phyloP scores from a whole-genome alignment of 441 rosid genomes.

The Erodium moschatum region DNA sequence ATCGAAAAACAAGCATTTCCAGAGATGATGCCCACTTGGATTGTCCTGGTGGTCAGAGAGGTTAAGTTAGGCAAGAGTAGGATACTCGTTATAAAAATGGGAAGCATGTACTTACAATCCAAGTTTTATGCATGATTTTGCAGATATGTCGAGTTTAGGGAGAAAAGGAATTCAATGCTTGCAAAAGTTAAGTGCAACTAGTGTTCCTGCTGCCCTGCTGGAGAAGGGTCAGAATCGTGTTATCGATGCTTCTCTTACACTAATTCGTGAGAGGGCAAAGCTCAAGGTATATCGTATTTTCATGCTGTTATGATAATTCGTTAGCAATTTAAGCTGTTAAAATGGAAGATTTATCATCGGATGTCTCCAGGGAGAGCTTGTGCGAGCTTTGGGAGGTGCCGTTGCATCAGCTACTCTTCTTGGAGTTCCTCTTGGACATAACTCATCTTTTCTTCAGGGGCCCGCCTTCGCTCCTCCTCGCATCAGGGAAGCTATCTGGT shows the following conservation, averaged over 20 bases:
- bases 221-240: conserved; percentile 81
- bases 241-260: conserved; percentile 87
- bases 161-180: conserved; percentile 54
- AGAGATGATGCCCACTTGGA: too few relatives aligned
- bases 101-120: too few relatives aligned
- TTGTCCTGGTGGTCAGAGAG: too few relatives aligned
- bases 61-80: too few relatives aligned
- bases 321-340: not conserved
- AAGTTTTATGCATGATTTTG: not conserved
- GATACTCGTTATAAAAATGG: too few relatives aligned
- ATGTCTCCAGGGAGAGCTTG: conserved; percentile 70
- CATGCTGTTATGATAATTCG: not conserved
- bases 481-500: conserved; percentile 96
- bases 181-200: conserved; percentile 50
- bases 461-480: conserved; percentile 98
- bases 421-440: conserved; percentile 93
- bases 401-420: conserved; percentile 64
- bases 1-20: too few relatives aligned
- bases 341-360: not conserved
- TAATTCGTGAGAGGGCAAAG: conserved; percentile 89
- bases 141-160: conserved; percentile 45
- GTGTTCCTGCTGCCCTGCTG: conserved; percentile 46
- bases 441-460: conserved; percentile 96
- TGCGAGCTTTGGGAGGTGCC: conserved; percentile 82
- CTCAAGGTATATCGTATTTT: conserved; percentile 50